Conservation (phyloP, 768 basidiomycete genomes). For the Naganishia kalamii region DNA sequence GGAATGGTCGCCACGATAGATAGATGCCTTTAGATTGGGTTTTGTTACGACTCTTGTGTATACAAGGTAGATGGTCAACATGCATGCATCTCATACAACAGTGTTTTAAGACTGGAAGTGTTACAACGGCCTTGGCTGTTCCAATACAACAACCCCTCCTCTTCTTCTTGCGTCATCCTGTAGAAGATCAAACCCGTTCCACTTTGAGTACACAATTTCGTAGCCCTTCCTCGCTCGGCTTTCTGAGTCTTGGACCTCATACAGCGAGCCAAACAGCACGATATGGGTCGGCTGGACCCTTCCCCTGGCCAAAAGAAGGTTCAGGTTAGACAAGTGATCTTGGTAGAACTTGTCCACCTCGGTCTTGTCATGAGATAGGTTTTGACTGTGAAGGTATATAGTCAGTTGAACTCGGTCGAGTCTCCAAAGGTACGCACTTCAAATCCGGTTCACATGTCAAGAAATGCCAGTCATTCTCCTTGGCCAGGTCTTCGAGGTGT, state of each 20-base stretch:
- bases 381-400: not conserved
- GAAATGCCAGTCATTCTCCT: conserved; percentile 62
- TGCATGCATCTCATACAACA: conserved; percentile 14
- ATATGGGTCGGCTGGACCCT: conserved; percentile 51
- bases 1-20: conserved; percentile 13
- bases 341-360: conserved; percentile 6
- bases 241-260: conserved; percentile 21
- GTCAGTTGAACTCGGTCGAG: not conserved
- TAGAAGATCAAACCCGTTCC: conserved; percentile 54
- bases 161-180: conserved; percentile 67
- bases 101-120: not conserved
- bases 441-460: conserved; percentile 90
- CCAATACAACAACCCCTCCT: conserved; percentile 69
- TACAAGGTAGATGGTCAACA: conserved; percentile 9
- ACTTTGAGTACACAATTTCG: conserved; percentile 45
- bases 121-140: not conserved
- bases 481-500: conserved; percentile 64
- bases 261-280: conserved; percentile 62
- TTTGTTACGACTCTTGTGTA: conserved; percentile 1
- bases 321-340: not conserved
- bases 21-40: conserved; percentile 7
- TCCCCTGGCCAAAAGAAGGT: not conserved
- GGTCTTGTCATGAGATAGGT: not conserved
- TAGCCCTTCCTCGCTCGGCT: conserved; percentile 51
- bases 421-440: conserved; percentile 52